phyloP scores from a whole-genome alignment of 2,329 filamentous ascomycete species.

The Xylariaceae sp. region DNA sequence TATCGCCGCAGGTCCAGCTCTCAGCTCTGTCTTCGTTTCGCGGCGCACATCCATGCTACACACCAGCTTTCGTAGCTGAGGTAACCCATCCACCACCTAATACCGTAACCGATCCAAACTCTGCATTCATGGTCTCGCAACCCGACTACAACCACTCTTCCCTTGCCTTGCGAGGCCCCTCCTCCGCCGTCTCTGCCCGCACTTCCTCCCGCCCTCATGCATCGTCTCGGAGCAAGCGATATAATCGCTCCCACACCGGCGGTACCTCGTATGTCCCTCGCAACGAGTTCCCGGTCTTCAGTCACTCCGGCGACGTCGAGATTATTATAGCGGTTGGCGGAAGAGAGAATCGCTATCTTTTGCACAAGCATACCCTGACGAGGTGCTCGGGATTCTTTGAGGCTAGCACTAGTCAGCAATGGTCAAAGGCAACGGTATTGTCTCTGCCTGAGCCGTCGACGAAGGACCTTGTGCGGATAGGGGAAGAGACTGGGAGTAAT shows the following conservation, averaged over 20 bases:
- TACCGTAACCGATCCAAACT: slow-evolving; percentile 1
- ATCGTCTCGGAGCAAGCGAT: slow-evolving; percentile 61
- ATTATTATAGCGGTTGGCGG: slow-evolving; percentile 66
- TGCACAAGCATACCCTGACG: slow-evolving; percentile 82
- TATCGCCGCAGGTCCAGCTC: not conserved
- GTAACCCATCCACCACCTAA: slow-evolving; percentile 3
- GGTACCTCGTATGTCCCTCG: slow-evolving; percentile 66
- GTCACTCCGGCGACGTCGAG: slow-evolving; percentile 88
- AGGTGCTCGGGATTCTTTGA: slow-evolving; percentile 95
- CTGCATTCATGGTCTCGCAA: slow-evolving; percentile 60
- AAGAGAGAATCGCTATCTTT: slow-evolving; percentile 77
- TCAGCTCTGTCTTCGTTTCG: too few relatives aligned
- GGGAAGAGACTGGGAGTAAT: slow-evolving; percentile 42
- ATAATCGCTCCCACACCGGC: slow-evolving; percentile 78
- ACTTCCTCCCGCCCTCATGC: slow-evolving; percentile 51
- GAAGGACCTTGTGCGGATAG: slow-evolving; percentile 52
- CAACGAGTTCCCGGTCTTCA: slow-evolving; percentile 92
- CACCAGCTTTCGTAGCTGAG: too few relatives aligned
- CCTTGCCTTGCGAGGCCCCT: slow-evolving; percentile 56
- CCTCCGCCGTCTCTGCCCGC: slow-evolving; percentile 64
- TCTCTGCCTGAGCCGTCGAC: slow-evolving; percentile 35
- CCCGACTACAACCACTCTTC: slow-evolving; percentile 50
- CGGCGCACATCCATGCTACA: not conserved
- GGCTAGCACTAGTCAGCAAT: slow-evolving; percentile 76
- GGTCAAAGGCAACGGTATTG: slow-evolving; percentile 52